Evolutionary conservation across 495 filamentous ascomycete species (phyloP), one percentile per base, ranked within the genome.

Genomic region (Hypoxylon perforatum): DNA sequence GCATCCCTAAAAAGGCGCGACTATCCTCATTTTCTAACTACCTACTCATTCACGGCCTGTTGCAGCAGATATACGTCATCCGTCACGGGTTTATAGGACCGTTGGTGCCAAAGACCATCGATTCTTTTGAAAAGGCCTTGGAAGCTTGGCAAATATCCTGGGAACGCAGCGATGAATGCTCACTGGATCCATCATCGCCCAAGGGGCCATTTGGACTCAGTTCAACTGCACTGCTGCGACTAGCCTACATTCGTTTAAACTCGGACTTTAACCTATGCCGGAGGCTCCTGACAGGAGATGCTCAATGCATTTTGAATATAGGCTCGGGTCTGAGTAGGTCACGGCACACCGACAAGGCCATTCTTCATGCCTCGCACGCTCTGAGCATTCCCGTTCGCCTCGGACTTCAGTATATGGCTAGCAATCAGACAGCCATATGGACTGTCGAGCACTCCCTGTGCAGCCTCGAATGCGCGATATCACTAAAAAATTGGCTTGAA

Each of bases 141-240:
- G 75, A 82, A 45, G 74, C 79, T n/a, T 85, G 83, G 83, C 83
- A 85, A 46, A 76, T 76, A 7, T 66, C 83, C 36, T 85, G 83
- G 83, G 82, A 83, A 58, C 77, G 78, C 35, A 84, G 77, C 5
- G 78, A 80, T n/a, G 83, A 84, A 61, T 83, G 81, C 30, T 82
- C 78, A 57, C 79, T 84, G 56, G 82, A 85, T 67, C 83, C 82
- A 23, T 78, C 81, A 38, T 82, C 82, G 33, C 82, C 81, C 12
- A 81, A 82, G 9, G 83, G 81, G 1, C 82, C 83, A 4, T 80
- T 85, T 38, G 82, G 81, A n/a, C 84, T 85, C 58, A 85, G 81
- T 46, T 82, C 83, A 8, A 84, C 82, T 10, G 83, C 83, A 15
- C 76, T 85, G n/a, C 71, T 85, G 15, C 81, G 83, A 2, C 77